These are phyloP conservation scores for Phaeomoniella chlamydospora DNA, from an alignment of 2,329 filamentous ascomycete species.

Conservation along the genomic window DNA sequence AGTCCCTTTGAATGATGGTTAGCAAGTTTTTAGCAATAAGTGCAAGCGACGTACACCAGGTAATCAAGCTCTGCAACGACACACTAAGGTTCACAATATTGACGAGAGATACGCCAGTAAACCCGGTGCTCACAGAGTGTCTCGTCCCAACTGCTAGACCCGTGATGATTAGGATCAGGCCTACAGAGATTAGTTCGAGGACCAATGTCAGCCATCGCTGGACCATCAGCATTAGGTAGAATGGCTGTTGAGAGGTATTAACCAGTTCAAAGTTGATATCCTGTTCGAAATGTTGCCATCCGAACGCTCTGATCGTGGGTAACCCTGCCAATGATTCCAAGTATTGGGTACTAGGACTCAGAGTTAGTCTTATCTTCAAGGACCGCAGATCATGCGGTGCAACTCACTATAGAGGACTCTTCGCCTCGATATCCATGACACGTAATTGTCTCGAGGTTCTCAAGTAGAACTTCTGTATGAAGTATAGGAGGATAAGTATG, in stretches of 20 bases:
- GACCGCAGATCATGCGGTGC: too few relatives aligned
- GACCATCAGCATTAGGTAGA: slow-evolving; percentile 25
- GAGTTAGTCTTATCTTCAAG: too few relatives aligned
- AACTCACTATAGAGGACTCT: slow-evolving; percentile 20
- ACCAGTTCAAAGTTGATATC: slow-evolving; percentile 21
- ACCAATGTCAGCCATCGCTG: slow-evolving; percentile 25
- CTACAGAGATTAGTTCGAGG: slow-evolving; percentile 15
- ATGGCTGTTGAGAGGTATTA: slow-evolving; percentile 24
- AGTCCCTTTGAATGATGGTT: slow-evolving; percentile 6
- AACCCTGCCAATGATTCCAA: slow-evolving; percentile 31
- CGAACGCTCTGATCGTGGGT: slow-evolving; percentile 33
- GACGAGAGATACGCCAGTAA: slow-evolving; percentile 5
- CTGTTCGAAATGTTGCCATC: slow-evolving; percentile 24
- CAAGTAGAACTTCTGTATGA: slow-evolving; percentile 21
- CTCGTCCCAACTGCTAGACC: slow-evolving; percentile 1
- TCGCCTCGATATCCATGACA: slow-evolving; percentile 24
- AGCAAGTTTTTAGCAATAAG: slow-evolving; percentile 6
- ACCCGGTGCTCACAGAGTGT: not conserved
- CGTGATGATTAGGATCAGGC: slow-evolving; percentile 8
- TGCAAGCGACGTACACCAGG: too few relatives aligned
- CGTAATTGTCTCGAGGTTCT: slow-evolving; percentile 26
- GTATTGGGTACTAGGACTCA: too few relatives aligned
- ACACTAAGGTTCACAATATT: too few relatives aligned
- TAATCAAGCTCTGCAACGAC: too few relatives aligned
- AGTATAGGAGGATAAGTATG: slow-evolving; percentile 15